A percentile compares a stretch with the other conserved stretches of the same genome.
Evolutionary conservation across 768 basidiomycete species (phyloP).

Genomic region (Suillus lakei): DNA sequence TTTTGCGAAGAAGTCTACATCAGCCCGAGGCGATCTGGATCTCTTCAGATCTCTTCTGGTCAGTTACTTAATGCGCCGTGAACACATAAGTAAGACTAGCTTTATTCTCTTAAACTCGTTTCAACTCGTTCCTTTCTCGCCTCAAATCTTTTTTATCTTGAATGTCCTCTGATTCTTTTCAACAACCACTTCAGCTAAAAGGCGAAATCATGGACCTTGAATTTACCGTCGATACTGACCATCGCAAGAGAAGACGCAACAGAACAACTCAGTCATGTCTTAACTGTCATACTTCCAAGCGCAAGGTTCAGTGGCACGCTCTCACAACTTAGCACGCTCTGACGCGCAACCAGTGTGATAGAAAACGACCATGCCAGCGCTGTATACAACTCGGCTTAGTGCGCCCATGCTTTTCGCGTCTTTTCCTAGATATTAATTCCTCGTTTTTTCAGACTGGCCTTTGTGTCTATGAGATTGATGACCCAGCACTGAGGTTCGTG

Average conservation of each 20-base stretch:
- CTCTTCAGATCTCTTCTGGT: constrained; percentile 37
- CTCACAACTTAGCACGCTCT: constrained; percentile 8
- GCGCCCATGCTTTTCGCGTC: constrained; percentile 23
- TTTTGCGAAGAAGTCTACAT: constrained; percentile 36
- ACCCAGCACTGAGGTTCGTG: constrained; percentile 73
- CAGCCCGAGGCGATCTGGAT: constrained; percentile 52
- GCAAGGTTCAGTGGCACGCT: constrained; percentile 62
- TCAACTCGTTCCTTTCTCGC: constrained; percentile 44
- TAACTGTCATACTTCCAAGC: constrained; percentile 93
- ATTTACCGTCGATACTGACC: constrained; percentile 72
- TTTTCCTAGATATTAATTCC: constrained; percentile 11
- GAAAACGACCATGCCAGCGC: constrained; percentile 88
- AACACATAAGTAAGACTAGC: constrained; percentile 58
- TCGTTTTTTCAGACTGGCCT: constrained; percentile 72
- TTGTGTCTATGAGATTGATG: constrained; percentile 94
- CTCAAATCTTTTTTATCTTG: constrained; percentile 34
- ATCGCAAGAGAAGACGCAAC: constrained; percentile 87
- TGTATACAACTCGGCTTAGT: constrained; percentile 91
- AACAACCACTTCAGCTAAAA: constrained; percentile 64
- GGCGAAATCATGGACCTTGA: constrained; percentile 82
- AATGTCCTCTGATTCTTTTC: constrained; percentile 59
- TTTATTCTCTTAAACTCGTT: constrained; percentile 52
- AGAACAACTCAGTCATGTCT: constrained; percentile 87
- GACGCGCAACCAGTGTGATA: constrained; percentile 68
- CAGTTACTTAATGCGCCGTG: constrained; percentile 67